Conservation (phyloP, 1,284 basidiomycete genomes). For the Kalmanozyma brasiliensis region DNA sequence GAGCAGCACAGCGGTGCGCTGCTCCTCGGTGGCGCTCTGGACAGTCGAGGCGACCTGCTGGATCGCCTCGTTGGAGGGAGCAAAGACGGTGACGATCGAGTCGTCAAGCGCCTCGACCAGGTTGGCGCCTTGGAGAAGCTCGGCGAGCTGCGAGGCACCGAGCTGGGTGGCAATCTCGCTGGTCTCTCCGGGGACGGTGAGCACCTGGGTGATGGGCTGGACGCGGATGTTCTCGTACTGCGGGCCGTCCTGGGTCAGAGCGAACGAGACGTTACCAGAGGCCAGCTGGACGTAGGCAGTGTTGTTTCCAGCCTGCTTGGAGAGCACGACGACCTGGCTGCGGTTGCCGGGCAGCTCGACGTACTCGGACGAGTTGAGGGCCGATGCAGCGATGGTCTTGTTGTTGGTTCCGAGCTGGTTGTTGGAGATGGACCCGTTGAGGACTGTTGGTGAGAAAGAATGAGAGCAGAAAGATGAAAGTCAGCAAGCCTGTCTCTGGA, state of each 20-base stretch:
- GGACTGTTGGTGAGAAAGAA: slow-evolving; percentile 61
- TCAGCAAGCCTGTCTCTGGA: no score
- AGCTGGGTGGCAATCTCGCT: slow-evolving; percentile 18
- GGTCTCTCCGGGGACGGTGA: slow-evolving; percentile 66
- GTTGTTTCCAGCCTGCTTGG: slow-evolving; percentile 69
- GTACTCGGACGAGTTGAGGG: slow-evolving; percentile 71
- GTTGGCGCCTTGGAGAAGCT: slow-evolving; percentile 68
- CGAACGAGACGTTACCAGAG: slow-evolving; percentile 53
- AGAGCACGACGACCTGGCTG: slow-evolving; percentile 75
- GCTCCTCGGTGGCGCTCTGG: slow-evolving; percentile 72
- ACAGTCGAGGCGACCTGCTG: slow-evolving; percentile 71
- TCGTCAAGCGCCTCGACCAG: slow-evolving; percentile 70
- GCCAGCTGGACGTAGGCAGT: slow-evolving; percentile 74
- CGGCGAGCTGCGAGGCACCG: slow-evolving; percentile 63
- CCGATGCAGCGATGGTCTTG: slow-evolving; percentile 74
- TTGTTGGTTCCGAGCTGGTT: slow-evolving; percentile 68
- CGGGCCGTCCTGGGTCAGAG: slow-evolving; percentile 69
- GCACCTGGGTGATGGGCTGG: slow-evolving; percentile 69
- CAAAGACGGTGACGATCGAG: slow-evolving; percentile 76
- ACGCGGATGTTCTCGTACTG: slow-evolving; percentile 69
- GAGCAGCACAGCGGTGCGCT: slow-evolving; percentile 70
- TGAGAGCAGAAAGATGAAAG: neutral
- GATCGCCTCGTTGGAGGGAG: slow-evolving; percentile 70
- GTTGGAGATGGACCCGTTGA: slow-evolving; percentile 72
- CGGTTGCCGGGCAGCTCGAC: slow-evolving; percentile 42